Conservation (phyloP, 2,329 filamentous ascomycete genomes). For the Aspergillus neotritici region DNA sequence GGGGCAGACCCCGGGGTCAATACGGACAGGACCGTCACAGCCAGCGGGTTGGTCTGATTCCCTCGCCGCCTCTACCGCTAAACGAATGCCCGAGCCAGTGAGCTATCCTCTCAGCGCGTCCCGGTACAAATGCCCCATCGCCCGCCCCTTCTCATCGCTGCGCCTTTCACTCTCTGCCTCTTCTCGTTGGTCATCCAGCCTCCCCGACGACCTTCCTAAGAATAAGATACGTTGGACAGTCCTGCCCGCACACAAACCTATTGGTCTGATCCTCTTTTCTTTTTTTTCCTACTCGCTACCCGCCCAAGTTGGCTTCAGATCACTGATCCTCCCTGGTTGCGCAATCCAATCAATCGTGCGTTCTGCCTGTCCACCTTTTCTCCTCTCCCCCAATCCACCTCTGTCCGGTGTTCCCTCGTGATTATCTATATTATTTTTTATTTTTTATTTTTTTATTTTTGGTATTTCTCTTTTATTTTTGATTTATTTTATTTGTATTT, state of each 20-base stretch:
- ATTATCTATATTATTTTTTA: constrained; percentile 3
- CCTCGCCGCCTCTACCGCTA: constrained; percentile 13
- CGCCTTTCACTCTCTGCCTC: constrained; percentile 34
- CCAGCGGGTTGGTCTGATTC: constrained; percentile 14
- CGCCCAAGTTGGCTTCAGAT: constrained; percentile 14
- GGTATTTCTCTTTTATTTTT: too few relatives aligned
- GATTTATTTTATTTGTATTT: too few relatives aligned
- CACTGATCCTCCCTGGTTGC: constrained; percentile 12
- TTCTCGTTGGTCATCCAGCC: constrained; percentile 38
- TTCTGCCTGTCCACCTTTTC: constrained; percentile 10
- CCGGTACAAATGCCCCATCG: constrained; percentile 40
- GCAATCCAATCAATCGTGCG: constrained; percentile 15
- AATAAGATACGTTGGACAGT: constrained; percentile 18
- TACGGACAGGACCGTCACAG: constrained; percentile 13
- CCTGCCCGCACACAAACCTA: constrained; percentile 18
- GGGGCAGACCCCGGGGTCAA: constrained; percentile 13
- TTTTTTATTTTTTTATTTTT: too few relatives aligned
- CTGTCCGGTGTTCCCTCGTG: constrained; percentile 13
- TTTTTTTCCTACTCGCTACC: constrained; percentile 19
- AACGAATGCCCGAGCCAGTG: constrained; percentile 21
- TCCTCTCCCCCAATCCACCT: background rate
- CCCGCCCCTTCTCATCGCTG: constrained; percentile 30
- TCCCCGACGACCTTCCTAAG: constrained; percentile 24
- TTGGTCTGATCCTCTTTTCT: constrained; percentile 15
- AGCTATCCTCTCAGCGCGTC: constrained; percentile 17